These are phyloP conservation scores for Hypoxylon subgilvum DNA, from an alignment of 495 filamentous ascomycete genomes.

Conservation along the genomic window DNA sequence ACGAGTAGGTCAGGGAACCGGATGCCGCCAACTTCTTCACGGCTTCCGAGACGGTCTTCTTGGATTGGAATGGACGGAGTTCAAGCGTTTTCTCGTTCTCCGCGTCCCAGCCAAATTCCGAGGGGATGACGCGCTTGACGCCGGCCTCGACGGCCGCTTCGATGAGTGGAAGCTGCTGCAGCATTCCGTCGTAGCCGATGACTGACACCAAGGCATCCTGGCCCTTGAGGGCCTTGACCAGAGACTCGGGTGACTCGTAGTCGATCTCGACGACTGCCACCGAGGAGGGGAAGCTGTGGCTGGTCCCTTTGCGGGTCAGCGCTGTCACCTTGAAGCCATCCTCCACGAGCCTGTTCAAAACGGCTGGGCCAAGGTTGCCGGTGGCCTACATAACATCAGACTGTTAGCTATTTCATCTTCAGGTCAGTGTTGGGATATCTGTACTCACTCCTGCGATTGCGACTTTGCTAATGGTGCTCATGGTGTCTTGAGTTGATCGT, in stretches of 20 bases:
- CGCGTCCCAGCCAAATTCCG: constrained; percentile 59
- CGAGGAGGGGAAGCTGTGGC: constrained; percentile 41
- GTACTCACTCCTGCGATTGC: constrained; percentile 54
- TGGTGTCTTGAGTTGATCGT: constrained; percentile 26
- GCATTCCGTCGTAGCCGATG: constrained; percentile 41
- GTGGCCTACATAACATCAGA: constrained; percentile 48
- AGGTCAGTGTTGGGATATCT: not conserved
- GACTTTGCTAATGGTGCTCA: constrained; percentile 55
- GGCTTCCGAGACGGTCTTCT: constrained; percentile 46
- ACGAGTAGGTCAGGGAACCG: constrained; percentile 50
- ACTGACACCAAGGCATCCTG: constrained; percentile 62
- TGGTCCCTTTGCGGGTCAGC: constrained; percentile 54
- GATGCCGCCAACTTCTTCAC: constrained; percentile 42
- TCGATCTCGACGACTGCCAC: constrained; percentile 55
- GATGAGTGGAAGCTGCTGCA: constrained; percentile 55
- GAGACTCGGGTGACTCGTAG: constrained; percentile 55
- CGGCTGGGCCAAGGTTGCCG: constrained; percentile 59
- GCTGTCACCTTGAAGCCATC: constrained; percentile 62
- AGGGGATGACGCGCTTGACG: constrained; percentile 64
- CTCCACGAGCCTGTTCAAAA: constrained; percentile 59
- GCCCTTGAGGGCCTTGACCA: constrained; percentile 54
- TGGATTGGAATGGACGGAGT: constrained; percentile 48
- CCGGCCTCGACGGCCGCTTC: constrained; percentile 61
- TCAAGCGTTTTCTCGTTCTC: constrained; percentile 24
- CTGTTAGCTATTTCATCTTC: not conserved